Percentiles rank a stretch among this genome's conserved stretches.
Evolutionary conservation across 768 basidiomycete genomes (phyloP).

Genomic region (Leccinum aurantiacum): DNA sequence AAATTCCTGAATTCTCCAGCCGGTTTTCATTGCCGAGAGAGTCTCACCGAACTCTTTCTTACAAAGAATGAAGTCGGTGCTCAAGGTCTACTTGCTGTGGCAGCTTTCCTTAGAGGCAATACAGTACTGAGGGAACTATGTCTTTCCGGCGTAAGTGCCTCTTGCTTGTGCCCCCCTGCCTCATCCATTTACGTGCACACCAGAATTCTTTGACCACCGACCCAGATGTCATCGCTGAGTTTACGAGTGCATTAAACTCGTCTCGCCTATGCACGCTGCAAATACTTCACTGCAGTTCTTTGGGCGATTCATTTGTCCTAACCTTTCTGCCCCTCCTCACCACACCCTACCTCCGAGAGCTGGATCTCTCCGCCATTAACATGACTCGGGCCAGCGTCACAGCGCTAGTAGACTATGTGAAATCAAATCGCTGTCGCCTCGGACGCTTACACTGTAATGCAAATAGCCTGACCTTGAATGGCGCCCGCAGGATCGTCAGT

Average conservation of each 20-base stretch:
- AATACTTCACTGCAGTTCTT: constrained; percentile 46
- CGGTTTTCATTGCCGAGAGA: constrained; percentile 40
- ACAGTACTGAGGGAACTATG: constrained; percentile 46
- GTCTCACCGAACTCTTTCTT: constrained; percentile 54
- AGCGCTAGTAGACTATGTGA: constrained; percentile 47
- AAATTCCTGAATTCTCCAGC: constrained; percentile 50
- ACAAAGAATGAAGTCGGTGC: constrained; percentile 59
- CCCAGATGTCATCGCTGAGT: constrained; percentile 34
- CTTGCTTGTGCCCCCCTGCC: neutral
- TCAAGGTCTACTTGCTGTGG: constrained; percentile 52
- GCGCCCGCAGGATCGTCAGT: constrained; percentile 44
- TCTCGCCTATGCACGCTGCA: constrained; percentile 53
- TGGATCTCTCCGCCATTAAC: constrained; percentile 54
- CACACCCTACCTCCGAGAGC: constrained; percentile 48
- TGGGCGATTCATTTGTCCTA: constrained; percentile 52
- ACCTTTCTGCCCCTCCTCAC: constrained; percentile 51
- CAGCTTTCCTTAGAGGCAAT: constrained; percentile 50
- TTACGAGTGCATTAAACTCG: constrained; percentile 52
- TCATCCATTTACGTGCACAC: constrained; percentile 17
- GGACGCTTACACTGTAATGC: constrained; percentile 53
- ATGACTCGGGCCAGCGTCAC: constrained; percentile 45
- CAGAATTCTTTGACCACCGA: constrained; percentile 45
- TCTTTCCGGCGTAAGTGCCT: constrained; percentile 53
- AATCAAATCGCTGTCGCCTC: constrained; percentile 50
- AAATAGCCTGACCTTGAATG: constrained; percentile 50